Evolutionary conservation across 805 yeast species (phyloP), one percentile per base, ranked within the genome.

Genomic region (Kodamaea leandrae): DNA sequence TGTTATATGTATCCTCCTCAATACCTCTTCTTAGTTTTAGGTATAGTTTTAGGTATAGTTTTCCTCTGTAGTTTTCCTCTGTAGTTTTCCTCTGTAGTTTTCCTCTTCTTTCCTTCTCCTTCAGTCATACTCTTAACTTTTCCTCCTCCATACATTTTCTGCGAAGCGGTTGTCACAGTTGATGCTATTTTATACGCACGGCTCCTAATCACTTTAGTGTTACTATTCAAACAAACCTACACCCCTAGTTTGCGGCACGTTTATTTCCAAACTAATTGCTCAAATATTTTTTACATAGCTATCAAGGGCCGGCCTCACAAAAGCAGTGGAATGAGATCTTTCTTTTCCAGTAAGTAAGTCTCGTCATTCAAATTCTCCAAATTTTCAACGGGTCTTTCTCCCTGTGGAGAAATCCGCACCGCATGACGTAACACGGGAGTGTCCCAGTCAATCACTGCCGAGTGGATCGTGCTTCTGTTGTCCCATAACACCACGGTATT

Each of bases 401-500:
- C 90, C 52, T 77, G 76, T 3, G 85, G 81, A 13, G 89, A 83
- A 43, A 84, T 76, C 60, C 91, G 75, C 55, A 80, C 79, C 7
- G 85, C 86, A 50, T 84, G 91, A 60, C 93, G 76, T 17, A 78
- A 70, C 28, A 72, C 76, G 13, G 83, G 81, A 34, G 76, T 70
- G 49, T 76, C 83, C 82, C 86, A 84, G 53, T 85, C 91, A 41
- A 78, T 74, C 13, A 80, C 71, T 12, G 89, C 88, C 10, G 85
- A 68, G 59, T 85, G 93, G 18, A 76, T 63, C 7, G 80, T 75
- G 54, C 83, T 69, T 58, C 93, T 78, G 69, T 85, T 85, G 55
- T 85, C 93, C 91, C 91, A 85, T 19, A 83, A 61, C 14, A 81
- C 86, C 38, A 85, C 83, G 1, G 88, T 76, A 37, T 76, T 74